phyloP scores from a whole-genome alignment of 352 stramenopile genomes.

The Pythium aphanidermatum region DNA sequence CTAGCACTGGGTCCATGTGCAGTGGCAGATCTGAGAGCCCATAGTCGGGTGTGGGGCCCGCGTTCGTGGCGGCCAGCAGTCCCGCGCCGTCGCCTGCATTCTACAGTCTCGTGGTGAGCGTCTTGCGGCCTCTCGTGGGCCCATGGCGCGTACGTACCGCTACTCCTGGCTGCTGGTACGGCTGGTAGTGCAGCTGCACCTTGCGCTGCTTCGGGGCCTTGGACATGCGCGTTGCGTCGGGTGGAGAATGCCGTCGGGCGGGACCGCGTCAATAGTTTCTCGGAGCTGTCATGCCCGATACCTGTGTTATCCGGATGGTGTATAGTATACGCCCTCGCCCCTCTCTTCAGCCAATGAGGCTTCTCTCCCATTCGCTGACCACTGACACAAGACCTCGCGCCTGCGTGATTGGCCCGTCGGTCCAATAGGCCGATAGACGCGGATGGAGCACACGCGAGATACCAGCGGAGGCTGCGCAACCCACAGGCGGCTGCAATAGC shows the following conservation, averaged over 20 bases:
- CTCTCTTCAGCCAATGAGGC: constrained; percentile 7
- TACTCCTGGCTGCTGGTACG: constrained; percentile 43
- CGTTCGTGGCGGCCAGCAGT: neutral
- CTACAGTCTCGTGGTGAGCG: neutral
- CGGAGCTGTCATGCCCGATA: neutral
- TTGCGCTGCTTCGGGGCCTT: constrained; percentile 79
- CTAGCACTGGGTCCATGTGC: constrained; percentile 64
- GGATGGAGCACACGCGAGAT: too few relatives aligned
- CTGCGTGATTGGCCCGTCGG: constrained; percentile 18
- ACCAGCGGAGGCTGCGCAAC: too few relatives aligned
- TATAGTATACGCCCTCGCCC: constrained; percentile 13
- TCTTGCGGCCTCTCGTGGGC: too few relatives aligned
- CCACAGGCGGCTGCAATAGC: too few relatives aligned
- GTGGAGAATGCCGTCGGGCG: neutral
- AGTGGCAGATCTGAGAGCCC: constrained; percentile 42
- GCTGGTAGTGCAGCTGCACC: constrained; percentile 68
- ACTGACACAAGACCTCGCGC: constrained; percentile 7
- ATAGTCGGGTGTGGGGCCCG: constrained; percentile 27
- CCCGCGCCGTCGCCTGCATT: neutral
- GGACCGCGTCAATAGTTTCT: constrained; percentile 10
- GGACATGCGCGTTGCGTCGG: constrained; percentile 36
- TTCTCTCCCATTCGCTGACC: neutral
- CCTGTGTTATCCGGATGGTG: constrained; percentile 4
- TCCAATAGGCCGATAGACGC: too few relatives aligned
- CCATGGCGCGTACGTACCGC: neutral